Conservation (phyloP, 1,139 yeast genomes). For the Candida glucosophila region DNA sequence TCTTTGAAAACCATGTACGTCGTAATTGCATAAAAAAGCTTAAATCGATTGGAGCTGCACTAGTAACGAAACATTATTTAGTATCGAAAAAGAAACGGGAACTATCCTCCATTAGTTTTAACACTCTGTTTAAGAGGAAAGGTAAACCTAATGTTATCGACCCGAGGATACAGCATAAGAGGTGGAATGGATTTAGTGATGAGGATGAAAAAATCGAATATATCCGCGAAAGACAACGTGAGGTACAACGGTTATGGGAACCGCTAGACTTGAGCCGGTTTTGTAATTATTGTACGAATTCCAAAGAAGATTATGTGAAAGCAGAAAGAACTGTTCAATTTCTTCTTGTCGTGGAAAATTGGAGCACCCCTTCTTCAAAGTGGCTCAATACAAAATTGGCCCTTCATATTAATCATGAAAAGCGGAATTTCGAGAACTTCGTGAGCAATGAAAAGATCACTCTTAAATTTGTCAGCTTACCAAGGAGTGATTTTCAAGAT, state of each 20-base stretch:
- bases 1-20: slow-evolving; percentile 3
- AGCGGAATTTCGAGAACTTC: slow-evolving; percentile 17
- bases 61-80: too few relatives aligned
- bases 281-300: slow-evolving; percentile 13
- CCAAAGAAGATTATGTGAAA: slow-evolving; percentile 15
- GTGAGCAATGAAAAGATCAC: slow-evolving; percentile 15
- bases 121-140: too few relatives aligned
- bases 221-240: slow-evolving; percentile 20
- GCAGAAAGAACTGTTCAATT: slow-evolving; percentile 15
- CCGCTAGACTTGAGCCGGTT: slow-evolving; percentile 26
- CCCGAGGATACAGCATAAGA: too few relatives aligned
- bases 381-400: slow-evolving; percentile 39
- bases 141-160: too few relatives aligned
- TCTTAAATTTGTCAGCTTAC: slow-evolving; percentile 28
- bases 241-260: slow-evolving; percentile 31
- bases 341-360: slow-evolving; percentile 36
- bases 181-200: slow-evolving; percentile 6
- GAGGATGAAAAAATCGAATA: slow-evolving; percentile 9
- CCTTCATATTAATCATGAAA: slow-evolving; percentile 20
- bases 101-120: too few relatives aligned
- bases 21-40: too few relatives aligned
- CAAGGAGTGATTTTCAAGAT: slow-evolving; percentile 24
- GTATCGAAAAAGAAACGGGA: too few relatives aligned
- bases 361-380: slow-evolving; percentile 32
- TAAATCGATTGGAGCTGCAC: too few relatives aligned